Evolutionary conservation across 352 stramenopile species (phyloP).

Genomic region (Globisporangium spinosum): DNA sequence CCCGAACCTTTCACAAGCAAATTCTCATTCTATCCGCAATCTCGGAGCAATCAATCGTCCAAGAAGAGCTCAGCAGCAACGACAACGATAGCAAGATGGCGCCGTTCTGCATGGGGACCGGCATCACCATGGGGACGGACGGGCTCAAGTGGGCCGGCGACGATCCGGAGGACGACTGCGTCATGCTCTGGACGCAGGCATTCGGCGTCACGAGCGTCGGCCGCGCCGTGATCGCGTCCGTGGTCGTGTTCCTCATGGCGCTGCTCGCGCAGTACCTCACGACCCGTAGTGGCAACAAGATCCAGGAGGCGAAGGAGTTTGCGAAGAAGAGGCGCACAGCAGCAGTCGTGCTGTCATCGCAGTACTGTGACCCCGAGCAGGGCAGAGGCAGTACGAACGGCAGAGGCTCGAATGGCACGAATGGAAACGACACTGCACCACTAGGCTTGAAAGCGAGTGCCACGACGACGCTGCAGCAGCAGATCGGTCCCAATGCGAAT

Average conservation of each 20-base stretch:
- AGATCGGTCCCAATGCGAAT: conserved; percentile 2
- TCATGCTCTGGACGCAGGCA: conserved; percentile 54
- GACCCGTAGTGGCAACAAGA: conserved; percentile 33
- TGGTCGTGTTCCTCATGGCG: conserved; percentile 51
- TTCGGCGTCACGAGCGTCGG: conserved; percentile 52
- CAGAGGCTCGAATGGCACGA: background rate
- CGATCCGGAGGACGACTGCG: conserved; percentile 48
- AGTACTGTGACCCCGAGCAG: conserved; percentile 36
- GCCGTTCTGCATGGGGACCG: conserved; percentile 57
- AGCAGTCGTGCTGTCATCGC: conserved; percentile 6
- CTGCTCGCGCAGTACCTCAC: conserved; percentile 59
- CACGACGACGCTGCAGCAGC: background rate
- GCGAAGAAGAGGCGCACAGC: conserved; percentile 22
- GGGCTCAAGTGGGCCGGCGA: conserved; percentile 50
- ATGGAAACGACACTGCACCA: background rate
- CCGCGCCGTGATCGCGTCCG: conserved; percentile 36
- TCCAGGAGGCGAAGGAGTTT: conserved; percentile 43
- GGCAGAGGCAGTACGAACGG: conserved; percentile 12
- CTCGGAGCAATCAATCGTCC: background rate
- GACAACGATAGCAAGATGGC: conserved; percentile 14
- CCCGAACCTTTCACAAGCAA: background rate
- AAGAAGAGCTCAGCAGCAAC: background rate
- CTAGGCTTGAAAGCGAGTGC: background rate
- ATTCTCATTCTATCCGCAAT: background rate
- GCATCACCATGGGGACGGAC: conserved; percentile 58